A percentile compares a stretch with the other conserved stretches of the same genome.
Evolutionary conservation across 352 stramenopile species (phyloP).

Genomic region (Pythium utonaiense): DNA sequence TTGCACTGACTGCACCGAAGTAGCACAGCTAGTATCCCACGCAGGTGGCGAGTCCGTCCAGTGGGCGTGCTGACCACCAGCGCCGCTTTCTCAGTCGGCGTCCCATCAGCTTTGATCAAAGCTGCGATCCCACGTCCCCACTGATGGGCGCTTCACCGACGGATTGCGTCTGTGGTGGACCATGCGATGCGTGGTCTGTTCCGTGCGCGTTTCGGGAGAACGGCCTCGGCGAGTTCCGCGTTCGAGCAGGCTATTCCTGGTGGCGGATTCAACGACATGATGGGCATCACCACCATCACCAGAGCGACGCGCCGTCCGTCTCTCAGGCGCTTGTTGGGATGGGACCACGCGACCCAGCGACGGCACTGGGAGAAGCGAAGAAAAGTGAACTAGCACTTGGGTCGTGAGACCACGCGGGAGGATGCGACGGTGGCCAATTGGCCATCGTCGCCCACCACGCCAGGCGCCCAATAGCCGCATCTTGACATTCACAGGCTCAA

Average conservation of each 20-base stretch:
- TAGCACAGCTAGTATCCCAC: too few relatives aligned
- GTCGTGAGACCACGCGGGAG: background rate
- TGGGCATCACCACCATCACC: slow-evolving; percentile 12
- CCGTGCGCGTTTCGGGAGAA: slow-evolving; percentile 10
- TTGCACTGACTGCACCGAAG: too few relatives aligned
- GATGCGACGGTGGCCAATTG: background rate
- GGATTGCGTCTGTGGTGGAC: too few relatives aligned
- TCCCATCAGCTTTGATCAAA: background rate
- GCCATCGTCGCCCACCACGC: background rate
- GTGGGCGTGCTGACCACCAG: background rate
- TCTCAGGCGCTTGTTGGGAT: background rate
- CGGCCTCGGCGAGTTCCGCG: slow-evolving; percentile 5
- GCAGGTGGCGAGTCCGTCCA: too few relatives aligned
- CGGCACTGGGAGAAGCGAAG: background rate
- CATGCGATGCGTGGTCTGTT: background rate
- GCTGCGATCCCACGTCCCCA: background rate
- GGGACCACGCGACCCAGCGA: background rate
- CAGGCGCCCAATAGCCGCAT: background rate
- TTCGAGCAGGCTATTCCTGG: slow-evolving; percentile 10
- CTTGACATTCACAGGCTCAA: background rate
- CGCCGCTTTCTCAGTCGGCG: background rate
- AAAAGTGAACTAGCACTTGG: background rate
- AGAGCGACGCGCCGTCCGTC: background rate
- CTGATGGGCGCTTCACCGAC: too few relatives aligned
- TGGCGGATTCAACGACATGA: background rate